Base-by-base conservation (phyloP, 1,284 basidiomycete species). In the Melanopsichium pennsylvanicum region DNA sequence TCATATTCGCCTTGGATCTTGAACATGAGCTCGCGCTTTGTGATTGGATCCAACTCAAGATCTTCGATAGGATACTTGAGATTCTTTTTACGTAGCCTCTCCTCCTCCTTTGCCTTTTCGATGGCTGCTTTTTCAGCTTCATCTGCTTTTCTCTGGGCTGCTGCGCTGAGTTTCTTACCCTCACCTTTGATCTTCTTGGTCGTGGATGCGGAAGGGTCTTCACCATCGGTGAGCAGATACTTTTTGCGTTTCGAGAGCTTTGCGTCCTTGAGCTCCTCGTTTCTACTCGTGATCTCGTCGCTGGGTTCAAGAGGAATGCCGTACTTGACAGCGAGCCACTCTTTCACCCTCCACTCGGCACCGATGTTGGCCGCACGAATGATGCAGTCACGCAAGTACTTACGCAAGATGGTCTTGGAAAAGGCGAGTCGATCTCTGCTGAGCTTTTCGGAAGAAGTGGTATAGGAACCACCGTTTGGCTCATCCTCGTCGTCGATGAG, bases 391-490 rank as follows among this genome's bases (percentile, higher is more conserved):
- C 92, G 89, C 45, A 98, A 90, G 83, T 95, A 97, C 32, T 93
- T 90, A 68, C 93, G 91, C 25, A 98, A 86, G 73, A 97, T 95
- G 13, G 93, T 93, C 81, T 97, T 96, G 36, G 92, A 95, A 83
- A 97, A 97, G 18, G 91, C 89, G 29, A 94, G 86, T 54, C 94
- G 90, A 81, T 98, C 95, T 61, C 95, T 92, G 78, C 91, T 94
- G 70, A 77, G 67, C 46, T 86, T 85, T 52, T 86, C 84, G 62
- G 89, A 90, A 59, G 87, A 87, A 5, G 92, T 90, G 77, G 93
- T 91, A 84, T 93, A 88, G 47, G 90, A 83, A 72, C 87, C 89
- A 81, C 85, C 88, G 41, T 79, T 81, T 46, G 82, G 83, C 46
- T 82, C 81, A 49, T 75, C 80, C 42, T 82, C 79, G 43, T 78